Evolutionary conservation across 257 asterid genomes (phyloP), one percentile per base, ranked within the genome.

Genomic region (Echium plantagineum): DNA sequence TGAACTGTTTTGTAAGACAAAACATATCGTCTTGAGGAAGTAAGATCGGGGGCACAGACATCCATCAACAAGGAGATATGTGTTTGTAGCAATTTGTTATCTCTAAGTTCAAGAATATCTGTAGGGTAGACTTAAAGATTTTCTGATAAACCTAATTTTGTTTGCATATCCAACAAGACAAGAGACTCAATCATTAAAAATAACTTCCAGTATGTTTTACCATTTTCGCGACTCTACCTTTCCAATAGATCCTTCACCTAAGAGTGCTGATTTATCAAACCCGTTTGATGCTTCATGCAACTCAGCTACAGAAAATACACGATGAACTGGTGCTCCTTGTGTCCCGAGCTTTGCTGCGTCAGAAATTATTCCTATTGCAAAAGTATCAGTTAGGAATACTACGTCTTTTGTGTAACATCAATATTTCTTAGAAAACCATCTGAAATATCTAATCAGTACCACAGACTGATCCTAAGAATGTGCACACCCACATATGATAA

Each of bases 221-320:
- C 66, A 59, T 54, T n/a, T 30, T 67, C 60, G n/a, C 53, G 57
- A 54, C 18, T 57, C 46, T 73, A 90, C 98, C 94, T 90, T 87
- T 64, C 98, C 98, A 30, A 83, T 61, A 52, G 95, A 78, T 54
- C 95, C 90, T 78, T 85, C 91, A 53, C 96, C 96, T 77, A 87
- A 61, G 62, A 83, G 78, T 46, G 81, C 68, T 21, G 90, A 80
- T 62, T 71, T 77, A 67, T 87, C 87, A 59, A 90, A 90, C 72
- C 77, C 57, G 62, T 66, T 55, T 0, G 98, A 87, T 59, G 98
- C 98, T 65, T 83, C 93, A 68, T 75, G 75, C 72, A 90, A 76
- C 60, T 87, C 91, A 66, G 72, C 80, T 19, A 81, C 21, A 60
- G 87, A 71, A 72, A 83, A 90, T 75, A 81, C 82, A 62, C 77